Conservation (phyloP, 805 yeast species). For the Sugiyamaella qingdaonensis region DNA sequence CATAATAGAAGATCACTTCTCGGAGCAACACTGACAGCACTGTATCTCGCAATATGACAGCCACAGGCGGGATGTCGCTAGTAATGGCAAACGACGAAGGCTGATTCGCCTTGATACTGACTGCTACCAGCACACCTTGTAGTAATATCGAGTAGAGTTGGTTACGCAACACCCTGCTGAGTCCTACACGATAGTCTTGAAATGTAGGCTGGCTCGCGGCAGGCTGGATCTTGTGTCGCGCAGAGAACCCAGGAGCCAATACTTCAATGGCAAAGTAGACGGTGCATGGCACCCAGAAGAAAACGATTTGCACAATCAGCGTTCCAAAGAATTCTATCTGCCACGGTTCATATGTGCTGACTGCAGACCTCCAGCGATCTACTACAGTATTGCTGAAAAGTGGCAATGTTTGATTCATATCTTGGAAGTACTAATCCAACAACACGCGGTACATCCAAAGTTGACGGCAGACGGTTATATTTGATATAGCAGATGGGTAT, state of each 20-base stretch:
- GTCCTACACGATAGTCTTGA: constrained; percentile 13
- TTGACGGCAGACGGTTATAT: too few relatives aligned
- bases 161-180: constrained; percentile 10
- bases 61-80: constrained; percentile 2
- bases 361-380: not conserved
- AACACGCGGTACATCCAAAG: too few relatives aligned
- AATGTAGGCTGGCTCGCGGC: constrained; percentile 11
- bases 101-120: not conserved
- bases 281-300: constrained; percentile 17
- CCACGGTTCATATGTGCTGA: not conserved
- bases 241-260: constrained; percentile 12
- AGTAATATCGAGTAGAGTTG: constrained; percentile 5
- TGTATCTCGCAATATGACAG: constrained; percentile 7
- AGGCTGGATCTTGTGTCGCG: constrained; percentile 17
- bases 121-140: not conserved
- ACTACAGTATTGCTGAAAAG: not conserved
- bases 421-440: too few relatives aligned
- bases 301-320: constrained; percentile 7
- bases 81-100: constrained; percentile 7
- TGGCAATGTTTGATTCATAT: too few relatives aligned
- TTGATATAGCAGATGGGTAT: too few relatives aligned
- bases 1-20: constrained; percentile 17
- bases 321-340: constrained; percentile 6
- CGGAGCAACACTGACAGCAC: constrained; percentile 12
- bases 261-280: constrained; percentile 9